Conservation (phyloP, 495 filamentous ascomycete genomes). For the Xylaria castorea region DNA sequence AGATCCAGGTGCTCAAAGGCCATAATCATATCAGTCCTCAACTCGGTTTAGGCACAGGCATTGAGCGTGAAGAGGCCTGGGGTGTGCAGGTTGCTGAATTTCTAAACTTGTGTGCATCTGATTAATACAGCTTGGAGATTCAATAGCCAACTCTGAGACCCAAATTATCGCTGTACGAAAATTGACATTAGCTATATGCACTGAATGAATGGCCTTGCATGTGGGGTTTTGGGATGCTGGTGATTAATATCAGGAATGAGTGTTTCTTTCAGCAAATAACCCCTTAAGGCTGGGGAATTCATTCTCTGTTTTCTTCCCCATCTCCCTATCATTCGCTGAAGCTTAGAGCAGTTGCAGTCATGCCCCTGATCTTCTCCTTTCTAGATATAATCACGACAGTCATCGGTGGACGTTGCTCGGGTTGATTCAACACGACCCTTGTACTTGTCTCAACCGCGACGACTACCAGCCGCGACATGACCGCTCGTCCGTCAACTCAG, state of each 20-base stretch:
- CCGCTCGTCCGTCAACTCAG: no score
- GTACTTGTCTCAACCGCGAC: no score
- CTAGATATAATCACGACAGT: no score
- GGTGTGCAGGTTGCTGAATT: constrained; percentile 46
- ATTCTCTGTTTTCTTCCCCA: no score
- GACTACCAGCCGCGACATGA: no score
- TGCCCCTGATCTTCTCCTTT: no score
- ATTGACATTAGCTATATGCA: background rate
- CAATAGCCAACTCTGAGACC: background rate
- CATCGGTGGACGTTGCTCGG: no score
- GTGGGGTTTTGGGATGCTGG: background rate
- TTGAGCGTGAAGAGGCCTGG: constrained; percentile 51
- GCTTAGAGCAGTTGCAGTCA: no score
- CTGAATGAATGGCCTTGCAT: background rate
- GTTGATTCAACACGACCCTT: no score
- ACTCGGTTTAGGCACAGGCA: constrained; percentile 43
- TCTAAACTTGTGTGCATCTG: background rate
- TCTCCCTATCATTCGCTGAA: no score
- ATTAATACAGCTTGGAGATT: background rate
- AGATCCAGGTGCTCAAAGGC: constrained; percentile 41
- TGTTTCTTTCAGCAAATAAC: background rate
- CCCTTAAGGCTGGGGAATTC: no score
- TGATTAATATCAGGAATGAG: background rate
- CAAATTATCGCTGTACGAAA: background rate
- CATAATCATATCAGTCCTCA: constrained; percentile 56